Percentiles rank a stretch among this genome's conserved stretches.
These are phyloP conservation scores for Digitaria exilis DNA, from an alignment of 202 grass and related monocot genomes.

Conservation along the genomic window DNA sequence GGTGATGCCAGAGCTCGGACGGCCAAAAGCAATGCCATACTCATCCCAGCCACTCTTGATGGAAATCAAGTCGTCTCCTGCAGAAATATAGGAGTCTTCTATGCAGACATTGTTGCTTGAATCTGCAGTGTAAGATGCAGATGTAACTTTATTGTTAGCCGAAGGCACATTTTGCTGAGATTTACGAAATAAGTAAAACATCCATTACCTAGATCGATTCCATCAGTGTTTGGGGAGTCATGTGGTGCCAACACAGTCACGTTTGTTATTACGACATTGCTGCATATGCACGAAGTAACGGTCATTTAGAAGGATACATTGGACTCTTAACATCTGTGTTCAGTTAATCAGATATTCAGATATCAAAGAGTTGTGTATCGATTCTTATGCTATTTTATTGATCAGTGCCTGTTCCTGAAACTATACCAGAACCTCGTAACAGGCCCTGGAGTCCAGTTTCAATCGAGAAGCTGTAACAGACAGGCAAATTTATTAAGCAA, in stretches of 20 bases:
- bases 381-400: background rate
- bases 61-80: slow-evolving; percentile 66
- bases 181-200: background rate
- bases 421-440: background rate
- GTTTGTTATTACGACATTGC: slow-evolving; percentile 64
- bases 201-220: slow-evolving; percentile 63
- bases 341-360: background rate
- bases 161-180: background rate
- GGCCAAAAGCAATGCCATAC: slow-evolving; percentile 65
- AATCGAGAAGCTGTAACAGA: background rate
- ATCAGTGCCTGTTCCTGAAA: background rate
- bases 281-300: slow-evolving; percentile 33
- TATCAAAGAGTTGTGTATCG: background rate
- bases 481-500: background rate
- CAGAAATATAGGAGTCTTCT: slow-evolving; percentile 71
- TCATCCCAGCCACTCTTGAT: slow-evolving; percentile 81
- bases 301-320: background rate
- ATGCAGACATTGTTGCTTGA: slow-evolving; percentile 74
- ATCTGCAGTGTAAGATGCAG: slow-evolving; percentile 43
- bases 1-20: slow-evolving; percentile 64
- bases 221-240: slow-evolving; percentile 81
- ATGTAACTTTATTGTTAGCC: slow-evolving; percentile 8
- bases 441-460: background rate
- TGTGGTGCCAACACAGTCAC: slow-evolving; percentile 68
- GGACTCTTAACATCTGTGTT: background rate